Evolutionary conservation across 805 yeast species (phyloP), one percentile per base, ranked within the genome.

Genomic region (Kockiozyma suomiensis): DNA sequence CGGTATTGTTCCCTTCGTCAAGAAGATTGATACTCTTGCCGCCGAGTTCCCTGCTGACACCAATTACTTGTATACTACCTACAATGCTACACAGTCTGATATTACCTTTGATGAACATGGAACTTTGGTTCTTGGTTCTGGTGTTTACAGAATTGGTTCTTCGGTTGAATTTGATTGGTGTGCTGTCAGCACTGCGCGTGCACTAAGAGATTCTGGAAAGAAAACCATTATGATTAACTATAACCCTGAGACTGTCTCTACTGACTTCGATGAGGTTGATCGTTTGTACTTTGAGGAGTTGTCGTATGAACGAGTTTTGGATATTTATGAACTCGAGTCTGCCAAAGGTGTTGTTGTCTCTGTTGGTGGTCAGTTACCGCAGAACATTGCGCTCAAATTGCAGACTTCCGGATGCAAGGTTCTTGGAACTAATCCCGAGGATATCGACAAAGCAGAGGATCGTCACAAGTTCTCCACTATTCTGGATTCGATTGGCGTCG

Each of bases 91-190:
- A 60, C 80, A 84, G 59, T 86, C 85, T 67, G 99, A 93, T 75
- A 86, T 93, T 50, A 82, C 79, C 47, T 94, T 93, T 73, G 83
- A 87, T 70, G 98, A 93, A 61, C 82, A 88, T 67, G 98, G 98
- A 72, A 87, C 94, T 62, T 79, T 94, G 84, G 98, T 93, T 42
- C 81, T 93, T 69, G 99, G 98, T 56, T 91, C 97, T n/a, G 98
- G 99, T 80, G 99, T 94, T 53, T 93, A 93, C 83, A 85, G 99
- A 77, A 93, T 93, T 75, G 99, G 99, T 61, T 92, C 97, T 1
- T 91, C 97, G 33, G 99, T 93, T 56, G 99, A 94, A 79, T 93
- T 93, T 71, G 99, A 93, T 76, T 93, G 99, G 99, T 93, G 99
- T 82, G 99, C 98, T 57, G 99, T 93, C 65, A 84, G 94, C 66